These are phyloP conservation scores for Porogramme epimiltina DNA, from an alignment of 1,284 basidiomycete species.

Conservation along the genomic window DNA sequence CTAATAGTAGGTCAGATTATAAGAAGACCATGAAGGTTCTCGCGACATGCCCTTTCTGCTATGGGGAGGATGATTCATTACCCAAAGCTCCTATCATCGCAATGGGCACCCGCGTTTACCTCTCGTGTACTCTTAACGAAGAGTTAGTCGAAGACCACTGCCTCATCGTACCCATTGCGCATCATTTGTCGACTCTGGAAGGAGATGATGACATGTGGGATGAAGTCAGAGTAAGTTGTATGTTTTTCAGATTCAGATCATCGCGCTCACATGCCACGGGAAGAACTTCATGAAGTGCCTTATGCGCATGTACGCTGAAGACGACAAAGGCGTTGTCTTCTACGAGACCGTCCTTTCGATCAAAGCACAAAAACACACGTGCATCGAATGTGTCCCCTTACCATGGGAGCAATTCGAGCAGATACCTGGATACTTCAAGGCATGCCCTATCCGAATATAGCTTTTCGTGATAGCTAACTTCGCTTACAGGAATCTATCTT, in stretches of 20 bases:
- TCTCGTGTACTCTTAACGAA: constrained; percentile 86
- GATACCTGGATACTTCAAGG: constrained; percentile 93
- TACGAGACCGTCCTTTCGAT: constrained; percentile 90
- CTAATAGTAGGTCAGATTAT: constrained; percentile 66
- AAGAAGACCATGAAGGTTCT: constrained; percentile 92
- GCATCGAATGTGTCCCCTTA: constrained; percentile 91
- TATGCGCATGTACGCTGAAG: constrained; percentile 90
- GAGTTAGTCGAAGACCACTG: constrained; percentile 90
- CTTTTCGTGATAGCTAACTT: neutral
- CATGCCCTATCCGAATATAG: constrained; percentile 30
- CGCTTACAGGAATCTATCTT: constrained; percentile 84
- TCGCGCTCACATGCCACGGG: constrained; percentile 2
- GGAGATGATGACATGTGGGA: constrained; percentile 99
- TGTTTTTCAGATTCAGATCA: neutral
- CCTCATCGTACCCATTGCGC: constrained; percentile 94
- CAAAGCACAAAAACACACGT: constrained; percentile 88
- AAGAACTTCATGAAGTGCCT: constrained; percentile 99
- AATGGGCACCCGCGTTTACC: constrained; percentile 87
- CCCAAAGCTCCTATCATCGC: constrained; percentile 88
- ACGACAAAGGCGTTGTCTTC: constrained; percentile 90
- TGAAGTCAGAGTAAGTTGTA: constrained; percentile 76
- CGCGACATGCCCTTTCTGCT: constrained; percentile 86
- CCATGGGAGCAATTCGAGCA: constrained; percentile 84
- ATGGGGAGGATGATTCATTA: constrained; percentile 82
- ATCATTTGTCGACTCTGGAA: constrained; percentile 89